Base-by-base conservation (phyloP, 139 green algal species). In the Chara braunii region DNA sequence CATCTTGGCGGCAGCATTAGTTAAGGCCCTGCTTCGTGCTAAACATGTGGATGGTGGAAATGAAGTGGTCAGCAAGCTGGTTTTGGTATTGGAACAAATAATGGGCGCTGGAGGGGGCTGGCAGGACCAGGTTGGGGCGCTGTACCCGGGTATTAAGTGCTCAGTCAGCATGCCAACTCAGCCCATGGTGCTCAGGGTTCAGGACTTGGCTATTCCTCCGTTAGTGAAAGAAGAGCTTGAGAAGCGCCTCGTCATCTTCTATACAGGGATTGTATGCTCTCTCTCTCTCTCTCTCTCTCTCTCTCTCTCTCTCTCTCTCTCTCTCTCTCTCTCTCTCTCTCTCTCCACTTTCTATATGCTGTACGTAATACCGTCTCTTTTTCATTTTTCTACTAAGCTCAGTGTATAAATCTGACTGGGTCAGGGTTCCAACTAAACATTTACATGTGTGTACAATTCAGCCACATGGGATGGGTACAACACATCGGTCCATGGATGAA, bases 61-160 rank as follows among this genome's bases (percentile, higher is more conserved):
- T 36, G 43, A 57, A 43, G 30, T 53, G 18, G 62, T 74, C 12
- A 54, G 34, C 42, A 53, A 68, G 28, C n/a, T 66, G 42, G 72
- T 80, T 3, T 58, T 80, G 18, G 36, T 73, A 18, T 24, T 72
- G 55, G 72, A 80, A 48, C 65, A 77, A 35, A 30, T 57, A 32
- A 80, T 80, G 64, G 60, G 61, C 34, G 71, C 72, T 1, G 72
- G 72, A n/a, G 72, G 72, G 33, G 72, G 72, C 7, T 80, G 72
- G 72, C 72, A 80, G 50, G 72, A 80, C 64, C 72, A 80, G 52
- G 67, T 75, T 23, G 67, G 67, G 2, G 65, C 29, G 3, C 64
- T 73, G n/a, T 72, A 51, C 32, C 65, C 58, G 8, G 65, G 65
- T 30, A 36, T 62, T 22, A 72, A 72, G 32, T 72, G 58, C 55